A percentile compares a stretch with the other conserved stretches of the same genome.
These are phyloP conservation scores for Cladophialophora carrionii DNA, from an alignment of 2,329 filamentous ascomycete genomes.

Conservation along the genomic window DNA sequence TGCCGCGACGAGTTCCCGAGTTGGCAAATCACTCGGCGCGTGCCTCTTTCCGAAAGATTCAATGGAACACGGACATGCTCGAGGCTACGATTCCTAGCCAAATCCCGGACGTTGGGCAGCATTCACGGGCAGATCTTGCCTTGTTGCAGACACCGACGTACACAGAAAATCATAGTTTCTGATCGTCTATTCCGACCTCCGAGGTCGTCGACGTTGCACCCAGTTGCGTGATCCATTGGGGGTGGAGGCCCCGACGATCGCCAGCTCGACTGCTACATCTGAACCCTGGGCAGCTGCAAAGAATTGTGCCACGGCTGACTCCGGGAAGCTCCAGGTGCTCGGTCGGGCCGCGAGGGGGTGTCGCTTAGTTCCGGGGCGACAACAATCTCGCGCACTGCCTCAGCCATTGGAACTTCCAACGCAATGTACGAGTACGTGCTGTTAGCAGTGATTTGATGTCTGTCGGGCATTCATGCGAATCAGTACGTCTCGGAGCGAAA, in stretches of 20 bases:
- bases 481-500: background rate
- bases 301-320: background rate
- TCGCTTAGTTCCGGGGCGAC: background rate
- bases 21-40: background rate
- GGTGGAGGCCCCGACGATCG: background rate
- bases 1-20: background rate
- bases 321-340: background rate
- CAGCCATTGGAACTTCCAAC: background rate
- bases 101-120: background rate
- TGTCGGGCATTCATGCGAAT: background rate
- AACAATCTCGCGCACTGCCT: background rate
- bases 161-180: background rate
- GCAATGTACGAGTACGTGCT: background rate
- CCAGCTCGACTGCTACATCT: background rate
- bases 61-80: background rate
- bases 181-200: background rate
- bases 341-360: background rate
- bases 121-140: background rate
- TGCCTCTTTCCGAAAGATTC: background rate
- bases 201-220: background rate
- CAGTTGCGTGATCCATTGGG: background rate
- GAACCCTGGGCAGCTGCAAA: background rate
- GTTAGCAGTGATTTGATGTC: background rate
- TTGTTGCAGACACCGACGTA: background rate
- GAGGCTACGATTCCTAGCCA: background rate